phyloP scores from a whole-genome alignment of 371 early-diverging fungal genomes.

The Lichtheimia hyalospora region DNA sequence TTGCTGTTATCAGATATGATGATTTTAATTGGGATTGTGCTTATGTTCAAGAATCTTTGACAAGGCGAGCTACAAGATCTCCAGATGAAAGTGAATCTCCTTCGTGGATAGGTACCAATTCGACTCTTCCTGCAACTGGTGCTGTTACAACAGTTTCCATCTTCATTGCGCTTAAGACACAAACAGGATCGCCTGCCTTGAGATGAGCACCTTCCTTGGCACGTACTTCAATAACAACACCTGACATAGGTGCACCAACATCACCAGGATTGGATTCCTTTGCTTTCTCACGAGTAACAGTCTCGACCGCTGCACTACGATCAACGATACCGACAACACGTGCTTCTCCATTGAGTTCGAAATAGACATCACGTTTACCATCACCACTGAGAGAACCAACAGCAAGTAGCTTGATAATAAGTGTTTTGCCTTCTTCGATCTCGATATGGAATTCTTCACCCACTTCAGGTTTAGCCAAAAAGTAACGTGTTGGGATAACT shows the following conservation, averaged over 20 bases:
- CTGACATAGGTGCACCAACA: constrained; percentile 95
- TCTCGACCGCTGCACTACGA: constrained; percentile 59
- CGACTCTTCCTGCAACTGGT: constrained; percentile 78
- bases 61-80: constrained; percentile 75
- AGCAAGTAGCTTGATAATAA: constrained; percentile 90
- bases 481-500: constrained; percentile 87
- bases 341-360: constrained; percentile 93
- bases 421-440: constrained; percentile 86
- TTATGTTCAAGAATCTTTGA: constrained; percentile 38
- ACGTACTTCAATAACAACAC: constrained; percentile 89
- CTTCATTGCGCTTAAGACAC: constrained; percentile 94
- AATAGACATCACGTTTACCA: constrained; percentile 92
- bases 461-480: constrained; percentile 82
- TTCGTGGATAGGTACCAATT: constrained; percentile 66
- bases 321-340: constrained; percentile 80
- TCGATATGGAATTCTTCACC: constrained; percentile 88
- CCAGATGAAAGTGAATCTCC: constrained; percentile 81
- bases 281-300: constrained; percentile 76
- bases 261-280: constrained; percentile 76
- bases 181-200: constrained; percentile 88
- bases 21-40: no score
- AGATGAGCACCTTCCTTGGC: constrained; percentile 78
- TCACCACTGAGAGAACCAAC: constrained; percentile 79
- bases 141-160: constrained; percentile 95
- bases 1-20: no score